A percentile compares a stretch with the other conserved stretches of the same genome.
These are phyloP conservation scores for Stagonosporopsis chrysanthemi DNA, from an alignment of 2,329 filamentous ascomycete genomes.

Conservation along the genomic window DNA sequence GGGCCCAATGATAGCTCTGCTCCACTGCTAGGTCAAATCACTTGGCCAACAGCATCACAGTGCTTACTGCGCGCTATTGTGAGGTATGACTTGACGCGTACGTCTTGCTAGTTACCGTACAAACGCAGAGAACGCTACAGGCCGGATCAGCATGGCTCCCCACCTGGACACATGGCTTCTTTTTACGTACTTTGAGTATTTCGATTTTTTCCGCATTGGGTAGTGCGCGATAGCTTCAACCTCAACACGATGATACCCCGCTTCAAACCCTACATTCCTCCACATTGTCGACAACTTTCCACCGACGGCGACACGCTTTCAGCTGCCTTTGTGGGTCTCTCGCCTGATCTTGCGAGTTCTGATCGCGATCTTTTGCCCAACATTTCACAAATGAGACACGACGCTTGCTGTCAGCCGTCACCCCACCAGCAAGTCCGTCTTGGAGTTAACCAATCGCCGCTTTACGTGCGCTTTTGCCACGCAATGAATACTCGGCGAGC, in stretches of 20 bases:
- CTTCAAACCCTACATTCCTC: constrained; percentile 5
- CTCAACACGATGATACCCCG: constrained; percentile 8
- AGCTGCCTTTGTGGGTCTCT: constrained; percentile 4
- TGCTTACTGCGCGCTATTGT: constrained; percentile 5
- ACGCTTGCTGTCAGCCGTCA: constrained; percentile 15
- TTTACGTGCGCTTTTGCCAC: constrained; percentile 3
- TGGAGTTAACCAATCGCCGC: constrained; percentile 8
- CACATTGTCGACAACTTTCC: not conserved
- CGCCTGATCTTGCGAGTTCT: not conserved
- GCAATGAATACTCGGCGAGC: constrained; percentile 7
- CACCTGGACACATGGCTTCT: not conserved
- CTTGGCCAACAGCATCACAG: constrained; percentile 2
- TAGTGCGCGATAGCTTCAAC: constrained; percentile 15
- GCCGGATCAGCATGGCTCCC: not conserved
- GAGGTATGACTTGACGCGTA: constrained; percentile 5
- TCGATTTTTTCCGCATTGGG: constrained; percentile 10
- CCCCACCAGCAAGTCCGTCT: constrained; percentile 9
- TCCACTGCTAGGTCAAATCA: not conserved
- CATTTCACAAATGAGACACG: constrained; percentile 3
- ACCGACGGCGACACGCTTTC: not conserved
- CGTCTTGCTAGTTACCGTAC: not conserved
- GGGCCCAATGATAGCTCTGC: not conserved
- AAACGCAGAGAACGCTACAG: not conserved
- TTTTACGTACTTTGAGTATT: not conserved
- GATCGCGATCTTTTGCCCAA: constrained; percentile 14